These are phyloP conservation scores for Didymella glomerata DNA, from an alignment of 2,329 filamentous ascomycete genomes.

Conservation along the genomic window DNA sequence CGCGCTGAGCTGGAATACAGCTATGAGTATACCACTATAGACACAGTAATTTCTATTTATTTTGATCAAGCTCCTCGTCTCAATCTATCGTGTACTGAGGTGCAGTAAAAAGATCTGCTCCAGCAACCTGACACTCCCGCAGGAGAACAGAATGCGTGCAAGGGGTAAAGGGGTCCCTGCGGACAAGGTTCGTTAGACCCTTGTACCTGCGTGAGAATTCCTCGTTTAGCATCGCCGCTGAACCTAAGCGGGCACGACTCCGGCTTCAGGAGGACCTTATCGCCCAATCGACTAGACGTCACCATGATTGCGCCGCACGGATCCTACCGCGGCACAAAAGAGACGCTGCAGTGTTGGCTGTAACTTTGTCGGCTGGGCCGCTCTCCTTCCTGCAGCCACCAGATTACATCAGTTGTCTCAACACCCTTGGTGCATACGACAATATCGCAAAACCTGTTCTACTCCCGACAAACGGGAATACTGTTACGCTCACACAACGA, in stretches of 20 bases:
- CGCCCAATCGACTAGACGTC: constrained; percentile 18
- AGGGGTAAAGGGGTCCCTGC: background rate
- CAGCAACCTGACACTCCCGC: constrained; percentile 5
- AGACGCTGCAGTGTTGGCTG: background rate
- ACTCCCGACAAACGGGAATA: background rate
- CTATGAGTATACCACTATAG: constrained; percentile 17
- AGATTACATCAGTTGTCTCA: constrained; percentile 16
- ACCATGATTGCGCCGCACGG: background rate
- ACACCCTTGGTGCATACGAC: constrained; percentile 12
- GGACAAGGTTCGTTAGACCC: constrained; percentile 2
- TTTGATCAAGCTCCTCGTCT: background rate
- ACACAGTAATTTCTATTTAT: constrained; percentile 20
- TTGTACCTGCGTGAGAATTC: constrained; percentile 19
- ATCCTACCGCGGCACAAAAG: constrained; percentile 5
- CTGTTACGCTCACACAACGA: background rate
- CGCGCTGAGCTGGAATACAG: constrained; percentile 13
- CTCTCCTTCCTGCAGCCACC: constrained; percentile 12
- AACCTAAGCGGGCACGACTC: constrained; percentile 7
- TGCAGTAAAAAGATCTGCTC: constrained; percentile 6
- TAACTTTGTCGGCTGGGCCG: constrained; percentile 11
- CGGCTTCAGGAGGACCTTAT: constrained; percentile 11
- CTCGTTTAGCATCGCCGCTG: constrained; percentile 5
- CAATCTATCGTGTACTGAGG: background rate
- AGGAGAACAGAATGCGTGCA: background rate
- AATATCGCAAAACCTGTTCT: constrained; percentile 8